Evolutionary conservation across 108 stramenopile genomes (phyloP).

Genomic region (Stephanodiscus minutulus): DNA sequence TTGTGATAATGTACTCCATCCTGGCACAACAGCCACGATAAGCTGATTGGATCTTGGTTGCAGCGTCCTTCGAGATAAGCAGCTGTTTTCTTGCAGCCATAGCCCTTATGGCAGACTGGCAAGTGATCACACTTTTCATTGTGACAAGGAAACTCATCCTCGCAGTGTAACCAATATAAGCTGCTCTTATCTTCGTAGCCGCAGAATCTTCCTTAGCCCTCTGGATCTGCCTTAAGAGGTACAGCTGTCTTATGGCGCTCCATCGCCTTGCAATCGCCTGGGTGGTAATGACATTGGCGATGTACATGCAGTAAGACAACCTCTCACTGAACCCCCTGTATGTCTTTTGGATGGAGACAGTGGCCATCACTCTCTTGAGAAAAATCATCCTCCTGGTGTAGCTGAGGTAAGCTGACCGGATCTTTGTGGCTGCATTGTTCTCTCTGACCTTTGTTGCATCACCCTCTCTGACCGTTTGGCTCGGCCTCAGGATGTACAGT

Average conservation of each 20-base stretch:
- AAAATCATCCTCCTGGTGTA: background rate
- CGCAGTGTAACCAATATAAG: background rate
- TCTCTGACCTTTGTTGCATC: background rate
- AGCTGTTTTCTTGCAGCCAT: conserved; percentile 18
- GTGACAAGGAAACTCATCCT: conserved; percentile 2
- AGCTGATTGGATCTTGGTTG: conserved; percentile 23
- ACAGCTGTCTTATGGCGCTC: background rate
- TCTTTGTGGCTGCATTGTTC: conserved; percentile 22
- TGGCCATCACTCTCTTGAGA: too few relatives aligned
- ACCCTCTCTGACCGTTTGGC: background rate
- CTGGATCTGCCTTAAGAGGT: background rate
- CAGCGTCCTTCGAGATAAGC: background rate
- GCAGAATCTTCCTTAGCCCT: background rate
- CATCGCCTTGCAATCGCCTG: background rate
- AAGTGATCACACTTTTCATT: background rate
- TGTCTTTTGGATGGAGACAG: too few relatives aligned
- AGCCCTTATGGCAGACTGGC: conserved; percentile 37
- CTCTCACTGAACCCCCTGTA: background rate
- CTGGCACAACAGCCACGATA: conserved; percentile 9
- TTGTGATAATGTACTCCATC: conserved; percentile 12
- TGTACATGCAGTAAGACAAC: background rate
- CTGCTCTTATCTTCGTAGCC: background rate
- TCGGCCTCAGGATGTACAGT: background rate
- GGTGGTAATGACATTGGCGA: background rate
- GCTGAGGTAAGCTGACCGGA: conserved; percentile 11